Base-by-base conservation (phyloP, 495 filamentous ascomycete genomes). In the Penicillium verhagenii region DNA sequence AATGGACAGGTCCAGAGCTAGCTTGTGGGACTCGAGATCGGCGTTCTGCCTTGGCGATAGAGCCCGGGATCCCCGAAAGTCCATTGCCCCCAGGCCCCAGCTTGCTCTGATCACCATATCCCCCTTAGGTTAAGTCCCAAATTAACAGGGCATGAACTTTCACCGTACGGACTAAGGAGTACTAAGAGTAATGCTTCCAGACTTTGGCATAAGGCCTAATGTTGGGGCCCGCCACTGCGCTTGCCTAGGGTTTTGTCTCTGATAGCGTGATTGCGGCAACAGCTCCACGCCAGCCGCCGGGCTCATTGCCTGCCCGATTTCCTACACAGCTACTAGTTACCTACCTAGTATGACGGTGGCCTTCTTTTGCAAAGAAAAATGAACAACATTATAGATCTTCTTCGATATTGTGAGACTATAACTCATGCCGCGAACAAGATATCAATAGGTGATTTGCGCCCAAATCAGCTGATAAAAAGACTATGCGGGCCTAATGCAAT, bases 401-500 rank as follows among this genome's bases (percentile, higher is more conserved):
- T 13, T 43, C 8, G 8, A 29, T 33, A n/a, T 48, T 28, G 8
- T 35, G 4, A 23, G 28, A 35, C 44, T 33, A 20, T 6, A 21
- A 20, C 18, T 16, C 23, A 26, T 45, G 11, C 20, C 23, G 9
- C 9, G 19, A 35, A 6, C 7, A 20, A 48, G 16, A 31, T 21
- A 31, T 48, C 46, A 20, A 20, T 13, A 18, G 1, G 28, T 19
- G 4, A 33, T 26, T 33, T 14, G 16, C n/a, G 10, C 46, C 24
- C 29, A 31, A 53, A 69, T 73, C 71, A 73, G 67, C 61, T 73
- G 71, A 73, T 67, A 11, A 56, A 43, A 60, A 47, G 38, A 47
- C 39, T 52, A 59, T 73, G 71, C 69, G 68, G 62, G 66, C 54
- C 61, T 71, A 71, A 69, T 68, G 69, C 69, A 66, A 46, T 53